Conservation (phyloP, 768 basidiomycete genomes). For the Tricholoma sp. region DNA sequence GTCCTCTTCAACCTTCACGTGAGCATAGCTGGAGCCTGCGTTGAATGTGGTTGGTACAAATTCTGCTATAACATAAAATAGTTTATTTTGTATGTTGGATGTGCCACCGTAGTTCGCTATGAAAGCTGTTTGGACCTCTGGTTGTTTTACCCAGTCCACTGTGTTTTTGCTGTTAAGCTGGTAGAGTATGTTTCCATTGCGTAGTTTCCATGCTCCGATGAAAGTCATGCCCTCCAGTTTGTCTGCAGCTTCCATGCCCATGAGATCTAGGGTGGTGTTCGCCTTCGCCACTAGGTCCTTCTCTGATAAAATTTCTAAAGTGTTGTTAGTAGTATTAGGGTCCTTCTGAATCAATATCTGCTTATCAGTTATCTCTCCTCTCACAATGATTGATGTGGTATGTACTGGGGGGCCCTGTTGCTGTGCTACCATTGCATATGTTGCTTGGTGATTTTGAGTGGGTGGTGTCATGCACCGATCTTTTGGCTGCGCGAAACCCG, state of each 20-base stretch:
- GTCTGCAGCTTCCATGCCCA: background rate
- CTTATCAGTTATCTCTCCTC: too few relatives aligned
- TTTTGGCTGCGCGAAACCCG: too few relatives aligned
- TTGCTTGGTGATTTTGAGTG: background rate
- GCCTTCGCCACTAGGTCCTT: background rate
- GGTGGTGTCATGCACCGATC: background rate
- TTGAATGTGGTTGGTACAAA: too few relatives aligned
- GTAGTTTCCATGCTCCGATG: too few relatives aligned
- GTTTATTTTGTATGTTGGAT: too few relatives aligned
- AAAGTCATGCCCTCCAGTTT: too few relatives aligned
- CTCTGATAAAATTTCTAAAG: background rate
- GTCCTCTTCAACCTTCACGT: conserved; percentile 4
- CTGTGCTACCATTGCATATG: background rate
- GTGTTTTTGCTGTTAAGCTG: too few relatives aligned
- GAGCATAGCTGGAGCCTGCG: too few relatives aligned
- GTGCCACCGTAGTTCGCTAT: background rate
- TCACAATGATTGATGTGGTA: background rate
- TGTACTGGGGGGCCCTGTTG: background rate
- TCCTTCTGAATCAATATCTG: background rate
- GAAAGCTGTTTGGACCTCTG: background rate
- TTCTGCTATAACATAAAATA: too few relatives aligned
- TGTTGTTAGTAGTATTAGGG: background rate
- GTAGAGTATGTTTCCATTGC: too few relatives aligned
- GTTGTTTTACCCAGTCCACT: too few relatives aligned
- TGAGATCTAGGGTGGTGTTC: too few relatives aligned